Base-by-base conservation (phyloP, 108 stramenopile genomes). In the Cyclotella choctawhatcheeana region DNA sequence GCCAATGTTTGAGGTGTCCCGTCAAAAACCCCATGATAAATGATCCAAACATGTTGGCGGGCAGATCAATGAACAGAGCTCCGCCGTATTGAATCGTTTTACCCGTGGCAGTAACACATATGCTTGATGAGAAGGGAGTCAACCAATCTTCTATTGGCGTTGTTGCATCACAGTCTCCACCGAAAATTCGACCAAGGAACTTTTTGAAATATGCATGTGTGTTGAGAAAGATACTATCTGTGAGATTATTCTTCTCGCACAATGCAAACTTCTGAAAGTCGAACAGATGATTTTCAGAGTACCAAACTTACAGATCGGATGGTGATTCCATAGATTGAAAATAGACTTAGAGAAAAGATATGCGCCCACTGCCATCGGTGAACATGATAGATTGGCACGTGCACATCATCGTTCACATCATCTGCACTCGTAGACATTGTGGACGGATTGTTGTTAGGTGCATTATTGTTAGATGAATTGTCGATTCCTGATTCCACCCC, bases 211-310 rank as follows among this genome's bases (percentile, higher is more conserved):
- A n/a, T n/a, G n/a, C n/a, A n/a, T n/a, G n/a, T n/a, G n/a, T n/a
- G n/a, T n/a, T n/a, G n/a, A n/a, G n/a, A n/a, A n/a, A n/a, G n/a
- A n/a, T n/a, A n/a, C n/a, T n/a, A n/a, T n/a, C n/a, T n/a, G n/a
- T n/a, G n/a, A n/a, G n/a, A n/a, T n/a, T n/a, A n/a, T n/a, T n/a
- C n/a, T n/a, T n/a, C n/a, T n/a, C n/a, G n/a, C n/a, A n/a, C n/a
- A n/a, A n/a, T n/a, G n/a, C 90, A 89, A 89, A 93, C n/a, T 86
- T 86, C 0, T 88, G 81, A 71, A 90, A 89, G n/a, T n/a, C n/a
- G n/a, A n/a, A n/a, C n/a, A n/a, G n/a, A n/a, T n/a, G n/a, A n/a
- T n/a, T n/a, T n/a, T 45, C 44, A 88, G 83, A 24, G 81, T 81
- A 45, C 90, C 90, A 3, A 91, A 51, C 44, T 89, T 71, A 77